Conservation (phyloP, 306 rosid species). For the Erythrophleum fordii region DNA sequence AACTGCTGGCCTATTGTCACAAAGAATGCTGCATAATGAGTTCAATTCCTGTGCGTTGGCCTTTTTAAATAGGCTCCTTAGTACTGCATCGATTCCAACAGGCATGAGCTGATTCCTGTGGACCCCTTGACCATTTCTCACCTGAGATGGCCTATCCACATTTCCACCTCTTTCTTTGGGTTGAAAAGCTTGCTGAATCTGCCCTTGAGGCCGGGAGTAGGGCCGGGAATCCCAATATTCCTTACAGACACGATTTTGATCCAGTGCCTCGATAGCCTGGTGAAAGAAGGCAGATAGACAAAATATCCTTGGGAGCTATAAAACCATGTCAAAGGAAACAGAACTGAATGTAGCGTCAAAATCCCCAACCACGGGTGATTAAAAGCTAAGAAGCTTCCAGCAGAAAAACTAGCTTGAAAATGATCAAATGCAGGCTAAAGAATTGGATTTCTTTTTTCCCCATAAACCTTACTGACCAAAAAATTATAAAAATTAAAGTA, state of each 20-base stretch:
- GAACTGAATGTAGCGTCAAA: conserved; percentile 22
- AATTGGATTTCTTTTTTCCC: not conserved
- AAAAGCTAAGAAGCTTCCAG: conserved; percentile 16
- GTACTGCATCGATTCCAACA: conserved; percentile 42
- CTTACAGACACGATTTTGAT: conserved; percentile 71
- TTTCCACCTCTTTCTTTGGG: conserved; percentile 43
- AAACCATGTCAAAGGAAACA: conserved; percentile 13
- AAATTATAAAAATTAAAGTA: not conserved
- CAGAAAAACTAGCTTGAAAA: conserved; percentile 1
- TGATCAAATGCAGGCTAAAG: not conserved
- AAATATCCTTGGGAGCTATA: conserved; percentile 9
- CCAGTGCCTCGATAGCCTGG: conserved; percentile 95
- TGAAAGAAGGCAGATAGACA: conserved; percentile 8
- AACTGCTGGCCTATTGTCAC: conserved; percentile 54
- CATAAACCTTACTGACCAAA: not conserved
- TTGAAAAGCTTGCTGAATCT: conserved; percentile 67
- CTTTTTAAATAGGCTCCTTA: conserved; percentile 68
- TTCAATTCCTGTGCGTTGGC: conserved; percentile 76
- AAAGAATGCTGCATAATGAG: conserved; percentile 64
- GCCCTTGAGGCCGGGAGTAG: conserved; percentile 88
- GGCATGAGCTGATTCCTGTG: conserved; percentile 38
- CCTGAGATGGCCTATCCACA: not conserved
- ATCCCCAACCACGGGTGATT: not conserved
- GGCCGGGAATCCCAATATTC: conserved; percentile 99
- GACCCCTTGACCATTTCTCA: conserved; percentile 41